These are phyloP conservation scores for Chrysanthemum lavandulifolium DNA, from an alignment of 129 eudicot species.

Conservation along the genomic window DNA sequence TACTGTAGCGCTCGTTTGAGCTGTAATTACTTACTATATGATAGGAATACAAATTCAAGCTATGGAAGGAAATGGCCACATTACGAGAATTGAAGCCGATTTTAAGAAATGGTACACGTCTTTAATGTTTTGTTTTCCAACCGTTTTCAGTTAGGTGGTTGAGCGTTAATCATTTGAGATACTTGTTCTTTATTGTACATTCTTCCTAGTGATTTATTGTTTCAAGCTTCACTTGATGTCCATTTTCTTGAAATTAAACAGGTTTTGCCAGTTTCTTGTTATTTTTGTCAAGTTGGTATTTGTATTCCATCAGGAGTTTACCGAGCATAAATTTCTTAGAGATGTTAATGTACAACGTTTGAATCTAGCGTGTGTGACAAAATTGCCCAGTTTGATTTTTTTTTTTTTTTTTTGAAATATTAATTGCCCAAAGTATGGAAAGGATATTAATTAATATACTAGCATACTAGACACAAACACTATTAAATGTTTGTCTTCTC, in stretches of 20 bases:
- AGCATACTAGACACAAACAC: background rate
- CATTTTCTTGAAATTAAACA: background rate
- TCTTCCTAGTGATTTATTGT: no score
- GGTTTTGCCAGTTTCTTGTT: no score
- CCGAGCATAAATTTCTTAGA: background rate
- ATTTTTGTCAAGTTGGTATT: background rate
- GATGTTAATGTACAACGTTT: background rate
- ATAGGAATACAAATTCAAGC: conserved; percentile 24
- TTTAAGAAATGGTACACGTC: conserved; percentile 34
- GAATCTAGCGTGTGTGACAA: background rate
- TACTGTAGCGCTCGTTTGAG: conserved; percentile 30
- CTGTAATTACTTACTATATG: conserved; percentile 19
- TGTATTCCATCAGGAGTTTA: background rate
- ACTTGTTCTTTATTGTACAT: no score
- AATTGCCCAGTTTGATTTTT: background rate
- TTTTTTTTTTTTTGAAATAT: background rate
- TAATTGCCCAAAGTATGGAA: background rate
- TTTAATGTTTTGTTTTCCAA: background rate
- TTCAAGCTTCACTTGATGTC: no score
- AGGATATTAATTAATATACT: background rate
- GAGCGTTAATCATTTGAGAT: no score
- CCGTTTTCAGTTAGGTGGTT: background rate
- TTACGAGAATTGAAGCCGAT: conserved; percentile 22
- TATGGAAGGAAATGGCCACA: conserved; percentile 29
- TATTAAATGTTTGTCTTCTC: no score